phyloP scores from a whole-genome alignment of 148 eudicot species.

The Drosera capensis region DNA sequence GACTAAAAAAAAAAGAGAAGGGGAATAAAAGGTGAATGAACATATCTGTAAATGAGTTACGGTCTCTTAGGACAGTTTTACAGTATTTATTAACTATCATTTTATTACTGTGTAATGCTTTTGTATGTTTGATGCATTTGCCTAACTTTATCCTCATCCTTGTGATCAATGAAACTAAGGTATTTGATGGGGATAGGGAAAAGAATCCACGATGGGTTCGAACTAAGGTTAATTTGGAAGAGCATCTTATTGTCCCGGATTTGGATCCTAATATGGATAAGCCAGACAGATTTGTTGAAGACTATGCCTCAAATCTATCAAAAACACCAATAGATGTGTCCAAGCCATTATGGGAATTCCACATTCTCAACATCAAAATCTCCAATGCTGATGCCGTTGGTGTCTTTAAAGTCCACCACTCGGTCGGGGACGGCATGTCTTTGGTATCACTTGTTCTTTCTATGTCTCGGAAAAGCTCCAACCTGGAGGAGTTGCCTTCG shows the following conservation, averaged over 20 bases:
- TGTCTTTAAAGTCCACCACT: conserved; percentile 40
- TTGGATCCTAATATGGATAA: conserved; percentile 25
- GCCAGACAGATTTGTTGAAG: conserved; percentile 38
- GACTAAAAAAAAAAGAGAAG: too few species aligned
- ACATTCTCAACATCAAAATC: conserved; percentile 42
- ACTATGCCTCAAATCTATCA: conserved; percentile 30
- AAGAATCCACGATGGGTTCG: conserved; percentile 44
- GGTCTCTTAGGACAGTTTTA: too few species aligned
- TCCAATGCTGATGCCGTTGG: conserved; percentile 21
- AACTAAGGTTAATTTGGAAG: conserved; percentile 22
- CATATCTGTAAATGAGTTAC: too few species aligned
- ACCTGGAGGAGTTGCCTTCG: conserved; percentile 32
- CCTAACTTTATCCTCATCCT: too few species aligned
- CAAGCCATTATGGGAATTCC: conserved; percentile 68
- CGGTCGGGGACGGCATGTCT: conserved; percentile 60
- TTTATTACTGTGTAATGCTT: too few species aligned
- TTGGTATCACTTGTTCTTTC: conserved; percentile 49
- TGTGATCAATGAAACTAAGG: too few species aligned
- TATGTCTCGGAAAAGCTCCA: conserved; percentile 30
- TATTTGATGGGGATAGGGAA: too few species aligned
- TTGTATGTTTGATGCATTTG: too few species aligned
- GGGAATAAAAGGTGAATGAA: too few species aligned
- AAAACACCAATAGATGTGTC: conserved; percentile 23
- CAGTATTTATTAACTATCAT: too few species aligned
- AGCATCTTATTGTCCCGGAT: conserved; percentile 32